Evolutionary conservation across 2,329 filamentous ascomycete genomes (phyloP), one percentile per base, ranked within the genome.

Genomic region (Alternaria tenuissima): DNA sequence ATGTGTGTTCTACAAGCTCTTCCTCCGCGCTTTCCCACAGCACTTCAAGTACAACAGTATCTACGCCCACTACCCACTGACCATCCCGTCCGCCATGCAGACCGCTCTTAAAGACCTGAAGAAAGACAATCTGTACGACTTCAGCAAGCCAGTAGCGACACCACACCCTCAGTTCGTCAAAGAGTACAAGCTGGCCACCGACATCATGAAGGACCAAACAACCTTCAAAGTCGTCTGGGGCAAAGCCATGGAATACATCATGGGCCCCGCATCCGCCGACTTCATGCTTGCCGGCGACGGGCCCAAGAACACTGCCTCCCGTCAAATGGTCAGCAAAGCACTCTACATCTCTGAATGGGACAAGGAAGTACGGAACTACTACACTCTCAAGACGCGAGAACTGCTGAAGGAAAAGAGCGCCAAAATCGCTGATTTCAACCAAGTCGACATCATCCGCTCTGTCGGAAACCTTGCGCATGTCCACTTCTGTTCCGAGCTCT

Each of bases 1-100:
- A 47, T 93, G 90, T 67, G 87, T 93, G 12, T 91, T 94, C 78
- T 93, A 94, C 83, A 96, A 95, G 81, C 84, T 96, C 36, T 90
- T 94, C 74, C 82, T 92, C 36, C 86, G 90, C 5, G 91, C 91
- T 0, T 93, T 96, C 82, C 93, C 92, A 1, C 85, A 91, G 65
- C 90, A 93, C 79, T 94, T 94, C 84, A 87, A 87, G 74, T 79
- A 84, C 20, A 89, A 95, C 80, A 93, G 90, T 0, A 88, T 94
- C 55, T 96, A 94, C 65, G 92, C 91, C 0, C 91, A 94, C 73
- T 94, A 92, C 70, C 91, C 91, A 1, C 83, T 89, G 70, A 88
- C 87, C 3, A 88, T 90, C 2, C 92, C 92, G 0, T 81, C 82
- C 0, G 91, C 94, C 73, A 95, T 92, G 76, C 79, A 84, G 58